Base-by-base conservation (phyloP, 2,329 filamentous ascomycete genomes). In the Monosporascus sp. region DNA sequence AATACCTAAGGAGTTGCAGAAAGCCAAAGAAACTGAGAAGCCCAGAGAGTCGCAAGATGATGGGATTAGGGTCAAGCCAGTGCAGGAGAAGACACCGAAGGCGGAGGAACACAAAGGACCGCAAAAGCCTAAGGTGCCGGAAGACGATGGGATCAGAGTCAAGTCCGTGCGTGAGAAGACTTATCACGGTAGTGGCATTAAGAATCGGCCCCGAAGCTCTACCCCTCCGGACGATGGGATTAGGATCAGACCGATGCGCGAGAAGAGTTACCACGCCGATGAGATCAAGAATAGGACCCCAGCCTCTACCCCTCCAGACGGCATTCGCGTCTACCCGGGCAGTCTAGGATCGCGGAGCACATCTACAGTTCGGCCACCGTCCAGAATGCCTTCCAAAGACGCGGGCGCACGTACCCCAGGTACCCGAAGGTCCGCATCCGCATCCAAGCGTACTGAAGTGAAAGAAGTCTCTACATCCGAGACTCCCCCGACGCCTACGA, bases 391-490 rank as follows among this genome's bases (percentile, higher is more conserved):
- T 44, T 69, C 65, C 6, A 62, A 50, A 14, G 60, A 62, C 31
- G 56, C 52, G 52, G 62, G 62, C 42, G 57, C 54, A 38, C 58
- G 54, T 18, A 46, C 46, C 39, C 59, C 57, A 4, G 60, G 57
- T 44, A 31, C 53, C n/a, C 56, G 54, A 61, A 38, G 59, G 59
- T 15, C 54, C 11, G 5, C 54, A 50, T 60, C 63, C 22, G 62
- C 59, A 34, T 65, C 66, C 3, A 64, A 66, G 3, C 60, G 60
- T 22, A 69, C 66, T 49, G 66, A 68, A 36, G 62, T 64, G 46
- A 59, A 65, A 17, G 70, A 75, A 53, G 69, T 76, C 6, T 47
- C 62, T 1, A 69, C 71, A 18, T 69, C 72, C 2, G 60, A 70
- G 14, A 54, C 47, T n/a, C 58, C 65, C 5, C 63, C 66, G 34